These are phyloP conservation scores for Ilyonectria destructans DNA, from an alignment of 2,329 filamentous ascomycete genomes.

Conservation along the genomic window DNA sequence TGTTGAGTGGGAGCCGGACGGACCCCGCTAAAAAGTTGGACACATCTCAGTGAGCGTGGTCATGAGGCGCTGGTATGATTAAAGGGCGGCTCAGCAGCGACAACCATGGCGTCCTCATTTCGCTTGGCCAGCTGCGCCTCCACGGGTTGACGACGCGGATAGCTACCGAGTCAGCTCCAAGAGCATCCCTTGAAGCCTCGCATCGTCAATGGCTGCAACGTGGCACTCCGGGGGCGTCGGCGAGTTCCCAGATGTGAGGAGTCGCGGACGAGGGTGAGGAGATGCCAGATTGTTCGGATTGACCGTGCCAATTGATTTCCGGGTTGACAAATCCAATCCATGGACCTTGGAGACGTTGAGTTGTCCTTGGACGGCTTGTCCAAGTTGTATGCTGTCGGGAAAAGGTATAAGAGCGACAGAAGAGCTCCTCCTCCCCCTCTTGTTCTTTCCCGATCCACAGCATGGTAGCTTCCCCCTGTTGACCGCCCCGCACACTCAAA, in stretches of 20 bases:
- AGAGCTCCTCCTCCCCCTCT: neutral
- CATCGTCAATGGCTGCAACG: neutral
- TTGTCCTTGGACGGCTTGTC: neutral
- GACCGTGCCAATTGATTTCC: neutral
- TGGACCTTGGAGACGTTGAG: neutral
- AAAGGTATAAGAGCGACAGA: neutral
- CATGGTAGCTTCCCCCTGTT: constrained; percentile 5
- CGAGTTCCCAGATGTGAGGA: neutral
- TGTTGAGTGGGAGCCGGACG: neutral
- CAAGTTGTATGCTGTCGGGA: neutral
- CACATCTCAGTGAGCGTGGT: neutral
- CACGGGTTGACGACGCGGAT: neutral
- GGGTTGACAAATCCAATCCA: neutral
- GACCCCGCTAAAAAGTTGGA: constrained; percentile 7
- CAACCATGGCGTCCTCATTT: constrained; percentile 13
- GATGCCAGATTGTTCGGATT: constrained; percentile 6
- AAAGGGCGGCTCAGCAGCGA: neutral
- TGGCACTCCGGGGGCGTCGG: neutral
- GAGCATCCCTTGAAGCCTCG: neutral
- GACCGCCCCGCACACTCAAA: constrained; percentile 33
- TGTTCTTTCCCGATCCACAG: neutral
- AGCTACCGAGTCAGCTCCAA: neutral
- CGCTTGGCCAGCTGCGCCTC: constrained; percentile 23
- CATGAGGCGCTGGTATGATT: neutral
- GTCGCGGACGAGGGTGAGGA: neutral